phyloP scores from a whole-genome alignment of 2,329 filamentous ascomycete species.

The Xylogone sp. region DNA sequence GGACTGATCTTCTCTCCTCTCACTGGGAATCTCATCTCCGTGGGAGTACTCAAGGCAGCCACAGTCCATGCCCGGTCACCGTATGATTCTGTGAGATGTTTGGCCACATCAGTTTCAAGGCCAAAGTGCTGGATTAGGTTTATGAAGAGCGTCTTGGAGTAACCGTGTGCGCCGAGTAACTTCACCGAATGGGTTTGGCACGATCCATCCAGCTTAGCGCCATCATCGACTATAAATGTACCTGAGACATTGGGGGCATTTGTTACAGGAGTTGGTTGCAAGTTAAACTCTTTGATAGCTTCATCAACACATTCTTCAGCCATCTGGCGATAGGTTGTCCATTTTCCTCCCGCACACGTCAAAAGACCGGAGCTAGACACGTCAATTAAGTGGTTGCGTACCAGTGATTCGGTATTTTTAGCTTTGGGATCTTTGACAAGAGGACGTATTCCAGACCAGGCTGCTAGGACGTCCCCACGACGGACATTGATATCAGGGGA shows the following conservation, averaged over 20 bases:
- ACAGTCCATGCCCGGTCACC: conserved; percentile 92
- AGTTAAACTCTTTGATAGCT: conserved; percentile 65
- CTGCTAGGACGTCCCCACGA: conserved; percentile 81
- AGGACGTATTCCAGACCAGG: conserved; percentile 85
- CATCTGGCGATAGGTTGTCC: conserved; percentile 93
- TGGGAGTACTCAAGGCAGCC: conserved; percentile 73
- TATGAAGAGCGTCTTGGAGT: conserved; percentile 89
- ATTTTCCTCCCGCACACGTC: conserved; percentile 85
- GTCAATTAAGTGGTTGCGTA: conserved; percentile 81
- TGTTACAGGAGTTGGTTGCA: conserved; percentile 53
- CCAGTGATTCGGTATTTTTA: conserved; percentile 80
- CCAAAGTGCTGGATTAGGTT: conserved; percentile 92
- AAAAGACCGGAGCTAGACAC: conserved; percentile 75
- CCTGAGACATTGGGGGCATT: conserved; percentile 65
- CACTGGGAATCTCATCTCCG: conserved; percentile 75
- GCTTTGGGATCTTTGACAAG: conserved; percentile 84
- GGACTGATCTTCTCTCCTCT: conserved; percentile 74
- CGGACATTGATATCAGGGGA: conserved; percentile 82
- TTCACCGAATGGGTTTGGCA: conserved; percentile 84
- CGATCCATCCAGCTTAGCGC: conserved; percentile 63
- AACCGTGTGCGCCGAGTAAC: conserved; percentile 80
- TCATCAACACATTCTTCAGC: conserved; percentile 85
- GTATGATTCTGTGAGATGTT: conserved; percentile 83
- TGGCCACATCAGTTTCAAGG: conserved; percentile 86
- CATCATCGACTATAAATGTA: conserved; percentile 66